phyloP scores from a whole-genome alignment of 2,329 filamentous ascomycete genomes.

The Xylariaceae sp. region DNA sequence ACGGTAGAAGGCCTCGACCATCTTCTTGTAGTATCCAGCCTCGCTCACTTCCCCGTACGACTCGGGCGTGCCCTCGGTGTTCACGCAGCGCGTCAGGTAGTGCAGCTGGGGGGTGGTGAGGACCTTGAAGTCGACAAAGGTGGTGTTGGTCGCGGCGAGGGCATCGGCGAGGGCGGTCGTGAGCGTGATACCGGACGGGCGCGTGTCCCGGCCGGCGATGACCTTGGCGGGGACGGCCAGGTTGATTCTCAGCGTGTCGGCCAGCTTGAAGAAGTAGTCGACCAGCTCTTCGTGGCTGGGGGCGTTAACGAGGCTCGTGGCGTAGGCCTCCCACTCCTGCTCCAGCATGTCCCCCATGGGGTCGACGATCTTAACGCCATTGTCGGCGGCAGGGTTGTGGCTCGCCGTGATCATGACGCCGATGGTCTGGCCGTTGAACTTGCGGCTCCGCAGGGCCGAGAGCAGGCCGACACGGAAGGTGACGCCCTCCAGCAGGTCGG shows the following conservation, averaged over 20 bases:
- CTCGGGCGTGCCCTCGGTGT: conserved; percentile 80
- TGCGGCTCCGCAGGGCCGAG: conserved; percentile 80
- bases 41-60: conserved; percentile 87
- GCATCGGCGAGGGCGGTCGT: conserved; percentile 73
- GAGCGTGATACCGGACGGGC: conserved; percentile 81
- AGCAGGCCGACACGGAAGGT: conserved; percentile 88
- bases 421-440: conserved; percentile 82
- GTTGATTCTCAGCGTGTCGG: conserved; percentile 69
- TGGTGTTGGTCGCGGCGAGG: conserved; percentile 65
- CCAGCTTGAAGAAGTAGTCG: conserved; percentile 68
- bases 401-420: conserved; percentile 95
- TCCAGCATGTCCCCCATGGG: conserved; percentile 97
- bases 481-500: conserved; percentile 80
- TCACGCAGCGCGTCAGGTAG: conserved; percentile 90
- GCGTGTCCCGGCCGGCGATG: conserved; percentile 85
- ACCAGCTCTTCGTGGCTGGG: conserved; percentile 65
- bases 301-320: conserved; percentile 84
- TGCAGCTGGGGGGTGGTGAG: conserved; percentile 97
- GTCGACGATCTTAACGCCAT: conserved; percentile 93
- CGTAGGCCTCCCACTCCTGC: conserved; percentile 87
- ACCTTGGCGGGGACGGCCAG: conserved; percentile 65
- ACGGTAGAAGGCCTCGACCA: conserved; percentile 73
- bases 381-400: conserved; percentile 84
- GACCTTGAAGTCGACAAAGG: conserved; percentile 79
- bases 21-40: conserved; percentile 90